Evolutionary conservation across 176 grass and related monocot species (phyloP).

Genomic region (Cenchrus americanus): DNA sequence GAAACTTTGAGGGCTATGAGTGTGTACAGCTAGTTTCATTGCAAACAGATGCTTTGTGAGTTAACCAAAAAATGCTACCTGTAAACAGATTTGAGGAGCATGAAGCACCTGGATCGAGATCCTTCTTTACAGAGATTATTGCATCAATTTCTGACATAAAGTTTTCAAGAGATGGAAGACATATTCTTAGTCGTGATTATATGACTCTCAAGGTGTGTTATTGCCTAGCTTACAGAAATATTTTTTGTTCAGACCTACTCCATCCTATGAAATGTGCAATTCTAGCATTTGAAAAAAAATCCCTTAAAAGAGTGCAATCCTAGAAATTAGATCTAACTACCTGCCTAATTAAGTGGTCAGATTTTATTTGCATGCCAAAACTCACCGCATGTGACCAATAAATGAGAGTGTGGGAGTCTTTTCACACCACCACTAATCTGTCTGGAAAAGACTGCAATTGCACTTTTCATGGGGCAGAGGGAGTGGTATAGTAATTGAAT

Average conservation of each 20-base stretch:
- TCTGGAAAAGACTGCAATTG: no score
- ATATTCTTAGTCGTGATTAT: slow-evolving; percentile 96
- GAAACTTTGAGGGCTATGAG: slow-evolving; percentile 1
- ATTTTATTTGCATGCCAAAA: no score
- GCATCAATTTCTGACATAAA: slow-evolving; percentile 91
- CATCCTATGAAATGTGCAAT: no score
- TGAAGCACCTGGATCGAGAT: slow-evolving; percentile 81
- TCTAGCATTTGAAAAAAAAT: no score
- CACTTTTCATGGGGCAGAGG: no score
- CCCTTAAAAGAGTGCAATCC: no score
- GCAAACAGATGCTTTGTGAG: slow-evolving; percentile 36
- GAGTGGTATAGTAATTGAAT: background rate
- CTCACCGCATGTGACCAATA: no score
- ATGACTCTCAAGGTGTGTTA: slow-evolving; percentile 90
- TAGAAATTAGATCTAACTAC: no score
- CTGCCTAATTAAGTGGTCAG: no score
- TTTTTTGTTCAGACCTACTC: background rate
- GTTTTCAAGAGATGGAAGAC: slow-evolving; percentile 80
- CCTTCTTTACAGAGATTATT: slow-evolving; percentile 93
- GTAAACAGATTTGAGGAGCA: slow-evolving; percentile 84
- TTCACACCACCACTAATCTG: no score
- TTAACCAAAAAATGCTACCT: slow-evolving; percentile 15
- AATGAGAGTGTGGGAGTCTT: no score
- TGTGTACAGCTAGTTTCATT: slow-evolving; percentile 23
- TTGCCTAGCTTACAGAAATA: background rate